These are phyloP conservation scores for Filobasidium uniguttulatum DNA, from an alignment of 1,284 basidiomycete species.

Conservation along the genomic window DNA sequence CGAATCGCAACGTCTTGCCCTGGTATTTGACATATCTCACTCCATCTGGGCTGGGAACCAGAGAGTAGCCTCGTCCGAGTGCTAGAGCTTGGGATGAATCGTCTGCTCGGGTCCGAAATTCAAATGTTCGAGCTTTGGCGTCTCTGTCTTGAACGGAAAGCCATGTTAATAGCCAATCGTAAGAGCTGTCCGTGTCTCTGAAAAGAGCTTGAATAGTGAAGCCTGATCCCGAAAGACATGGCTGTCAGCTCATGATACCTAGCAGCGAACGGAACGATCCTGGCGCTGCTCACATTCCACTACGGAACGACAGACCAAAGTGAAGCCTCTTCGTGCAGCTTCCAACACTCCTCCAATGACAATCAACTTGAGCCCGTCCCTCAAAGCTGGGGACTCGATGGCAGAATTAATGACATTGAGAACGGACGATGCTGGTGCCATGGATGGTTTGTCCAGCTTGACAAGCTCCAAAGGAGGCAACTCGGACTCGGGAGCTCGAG, in stretches of 20 bases:
- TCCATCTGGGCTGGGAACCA: not conserved
- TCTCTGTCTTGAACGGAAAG: slow-evolving; percentile 6
- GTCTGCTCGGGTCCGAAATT: not conserved
- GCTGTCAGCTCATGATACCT: not conserved
- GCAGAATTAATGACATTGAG: slow-evolving; percentile 1
- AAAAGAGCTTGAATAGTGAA: slow-evolving; percentile 11
- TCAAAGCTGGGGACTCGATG: slow-evolving; percentile 11
- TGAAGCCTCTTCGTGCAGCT: slow-evolving; percentile 7
- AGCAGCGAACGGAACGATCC: not conserved
- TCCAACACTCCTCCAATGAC: slow-evolving; percentile 12
- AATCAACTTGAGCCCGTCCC: slow-evolving; percentile 12
- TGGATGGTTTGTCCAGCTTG: too few relatives aligned
- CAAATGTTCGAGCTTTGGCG: slow-evolving; percentile 7
- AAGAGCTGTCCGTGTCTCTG: slow-evolving; percentile 10
- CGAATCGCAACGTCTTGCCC: slow-evolving; percentile 6
- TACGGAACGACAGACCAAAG: not conserved
- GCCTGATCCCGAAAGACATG: not conserved
- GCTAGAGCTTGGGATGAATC: not conserved
- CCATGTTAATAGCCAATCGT: slow-evolving; percentile 13
- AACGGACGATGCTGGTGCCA: too few relatives aligned
- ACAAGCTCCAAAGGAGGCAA: too few relatives aligned
- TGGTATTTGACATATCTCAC: slow-evolving; percentile 6
- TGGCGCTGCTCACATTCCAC: slow-evolving; percentile 3
- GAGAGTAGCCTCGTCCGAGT: not conserved
- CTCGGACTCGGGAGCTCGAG: too few relatives aligned